phyloP scores from a whole-genome alignment of 2,329 filamentous ascomycete genomes.

The Cordyceps fumosorosea region DNA sequence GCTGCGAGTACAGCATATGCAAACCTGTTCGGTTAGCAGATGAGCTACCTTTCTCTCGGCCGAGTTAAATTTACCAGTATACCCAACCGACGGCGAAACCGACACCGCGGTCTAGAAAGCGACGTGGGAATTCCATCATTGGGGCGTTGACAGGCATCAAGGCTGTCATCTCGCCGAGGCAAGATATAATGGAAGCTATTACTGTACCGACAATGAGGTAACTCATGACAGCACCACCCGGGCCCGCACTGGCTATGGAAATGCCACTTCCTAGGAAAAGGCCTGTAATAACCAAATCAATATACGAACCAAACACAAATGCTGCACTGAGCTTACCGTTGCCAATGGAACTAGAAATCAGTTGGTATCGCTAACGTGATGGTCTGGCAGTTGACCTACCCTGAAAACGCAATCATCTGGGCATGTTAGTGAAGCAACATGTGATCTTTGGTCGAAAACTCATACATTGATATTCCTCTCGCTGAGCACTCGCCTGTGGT shows the following conservation, averaged over 20 bases:
- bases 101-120: slow-evolving; percentile 30
- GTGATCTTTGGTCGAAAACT: neutral
- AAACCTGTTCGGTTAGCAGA: slow-evolving; percentile 23
- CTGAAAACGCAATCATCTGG: slow-evolving; percentile 39
- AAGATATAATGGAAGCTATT: slow-evolving; percentile 36
- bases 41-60: neutral
- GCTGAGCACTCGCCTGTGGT: slow-evolving; percentile 30
- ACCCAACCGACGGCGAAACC: slow-evolving; percentile 34
- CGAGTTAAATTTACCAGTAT: slow-evolving; percentile 25
- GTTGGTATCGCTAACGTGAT: neutral
- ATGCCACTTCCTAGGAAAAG: slow-evolving; percentile 34
- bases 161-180: slow-evolving; percentile 34
- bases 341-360: slow-evolving; percentile 22
- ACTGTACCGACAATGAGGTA: slow-evolving; percentile 37
- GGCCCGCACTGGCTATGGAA: slow-evolving; percentile 33
- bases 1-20: slow-evolving; percentile 30
- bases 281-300: slow-evolving; percentile 17
- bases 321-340: slow-evolving; percentile 25
- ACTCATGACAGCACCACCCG: slow-evolving; percentile 32
- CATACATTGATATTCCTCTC: slow-evolving; percentile 35
- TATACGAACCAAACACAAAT: too few species aligned
- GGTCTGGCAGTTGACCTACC: slow-evolving; percentile 22
- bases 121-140: slow-evolving; percentile 31
- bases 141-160: slow-evolving; percentile 34
- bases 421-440: slow-evolving; percentile 6